Evolutionary conservation across 345 rosid species (phyloP).

Genomic region (Eucalyptus regnans): DNA sequence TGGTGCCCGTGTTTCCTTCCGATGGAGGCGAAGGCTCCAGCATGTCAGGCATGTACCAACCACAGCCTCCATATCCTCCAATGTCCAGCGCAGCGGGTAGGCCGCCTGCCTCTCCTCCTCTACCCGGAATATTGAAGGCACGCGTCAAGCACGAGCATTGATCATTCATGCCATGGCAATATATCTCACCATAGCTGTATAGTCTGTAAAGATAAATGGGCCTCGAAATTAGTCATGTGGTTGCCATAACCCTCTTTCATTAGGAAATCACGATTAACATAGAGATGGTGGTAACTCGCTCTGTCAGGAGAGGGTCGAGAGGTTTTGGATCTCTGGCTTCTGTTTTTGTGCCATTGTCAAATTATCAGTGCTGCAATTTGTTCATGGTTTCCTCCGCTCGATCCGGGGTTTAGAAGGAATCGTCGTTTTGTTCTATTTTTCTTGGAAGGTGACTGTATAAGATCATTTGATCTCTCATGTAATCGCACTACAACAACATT

Average conservation of each 20-base stretch:
- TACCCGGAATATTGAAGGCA: constrained; percentile 55
- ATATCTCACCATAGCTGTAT: constrained; percentile 22
- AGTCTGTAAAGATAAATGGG: constrained; percentile 41
- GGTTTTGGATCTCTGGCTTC: not conserved
- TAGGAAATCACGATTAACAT: not conserved
- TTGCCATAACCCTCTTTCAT: not conserved
- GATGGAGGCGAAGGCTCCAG: constrained; percentile 52
- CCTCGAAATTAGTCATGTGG: not conserved
- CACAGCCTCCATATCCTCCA: constrained; percentile 26
- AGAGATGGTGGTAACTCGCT: not conserved
- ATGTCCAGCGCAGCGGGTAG: constrained; percentile 21
- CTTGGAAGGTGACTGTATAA: not conserved
- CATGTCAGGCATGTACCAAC: constrained; percentile 30
- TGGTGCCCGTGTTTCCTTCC: constrained; percentile 7
- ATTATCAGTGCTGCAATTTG: not conserved
- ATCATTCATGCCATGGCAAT: not conserved
- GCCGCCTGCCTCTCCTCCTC: constrained; percentile 49
- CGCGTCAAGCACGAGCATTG: constrained; percentile 73
- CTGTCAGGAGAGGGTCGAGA: not conserved
- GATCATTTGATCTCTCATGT: not conserved
- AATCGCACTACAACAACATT: not conserved
- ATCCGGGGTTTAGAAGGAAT: constrained; percentile 2
- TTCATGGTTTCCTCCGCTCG: not conserved
- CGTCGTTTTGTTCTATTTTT: not conserved
- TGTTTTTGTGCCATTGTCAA: constrained; percentile 7